Conservation (phyloP, 208 protist genomes). For the Leishmania martiniquensis region DNA sequence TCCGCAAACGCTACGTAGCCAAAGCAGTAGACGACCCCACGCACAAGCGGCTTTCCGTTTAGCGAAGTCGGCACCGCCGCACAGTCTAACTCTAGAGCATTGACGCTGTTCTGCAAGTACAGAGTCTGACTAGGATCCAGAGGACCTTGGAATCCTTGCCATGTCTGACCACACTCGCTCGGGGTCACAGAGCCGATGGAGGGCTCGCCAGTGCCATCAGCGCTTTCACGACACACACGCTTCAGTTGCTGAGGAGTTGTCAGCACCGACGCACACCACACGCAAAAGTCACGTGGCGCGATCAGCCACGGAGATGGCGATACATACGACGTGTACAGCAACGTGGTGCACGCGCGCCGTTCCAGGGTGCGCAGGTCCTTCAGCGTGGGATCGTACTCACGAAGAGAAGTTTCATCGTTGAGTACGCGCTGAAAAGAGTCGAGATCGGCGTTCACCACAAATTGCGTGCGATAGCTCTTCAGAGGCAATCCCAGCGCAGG, state of each 20-base stretch:
- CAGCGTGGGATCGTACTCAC: constrained; percentile 29
- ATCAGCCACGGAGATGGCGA: constrained; percentile 37
- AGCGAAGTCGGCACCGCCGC: background rate
- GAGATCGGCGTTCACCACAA: constrained; percentile 20
- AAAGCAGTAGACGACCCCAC: constrained; percentile 43
- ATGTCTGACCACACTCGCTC: no score
- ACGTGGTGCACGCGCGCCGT: constrained; percentile 3
- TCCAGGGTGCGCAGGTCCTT: constrained; percentile 32
- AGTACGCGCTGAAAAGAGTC: constrained; percentile 21
- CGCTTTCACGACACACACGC: background rate
- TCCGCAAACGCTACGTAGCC: constrained; percentile 38
- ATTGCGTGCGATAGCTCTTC: constrained; percentile 37
- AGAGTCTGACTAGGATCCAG: background rate
- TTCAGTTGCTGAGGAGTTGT: constrained; percentile 11
- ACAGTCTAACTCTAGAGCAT: background rate
- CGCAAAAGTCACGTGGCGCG: constrained; percentile 52
- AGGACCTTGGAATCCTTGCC: background rate
- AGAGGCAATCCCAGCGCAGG: constrained; percentile 16
- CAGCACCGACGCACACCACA: constrained; percentile 20
- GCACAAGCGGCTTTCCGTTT: constrained; percentile 16
- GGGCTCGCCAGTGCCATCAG: background rate
- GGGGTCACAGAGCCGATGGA: no score
- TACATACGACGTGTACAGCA: constrained; percentile 51
- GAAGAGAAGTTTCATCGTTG: constrained; percentile 12
- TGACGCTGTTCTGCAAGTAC: constrained; percentile 39